Percentiles rank a stretch among this genome's conserved stretches.
phyloP scores from a whole-genome alignment of 139 green algal species.

The Closterium sp. region DNA sequence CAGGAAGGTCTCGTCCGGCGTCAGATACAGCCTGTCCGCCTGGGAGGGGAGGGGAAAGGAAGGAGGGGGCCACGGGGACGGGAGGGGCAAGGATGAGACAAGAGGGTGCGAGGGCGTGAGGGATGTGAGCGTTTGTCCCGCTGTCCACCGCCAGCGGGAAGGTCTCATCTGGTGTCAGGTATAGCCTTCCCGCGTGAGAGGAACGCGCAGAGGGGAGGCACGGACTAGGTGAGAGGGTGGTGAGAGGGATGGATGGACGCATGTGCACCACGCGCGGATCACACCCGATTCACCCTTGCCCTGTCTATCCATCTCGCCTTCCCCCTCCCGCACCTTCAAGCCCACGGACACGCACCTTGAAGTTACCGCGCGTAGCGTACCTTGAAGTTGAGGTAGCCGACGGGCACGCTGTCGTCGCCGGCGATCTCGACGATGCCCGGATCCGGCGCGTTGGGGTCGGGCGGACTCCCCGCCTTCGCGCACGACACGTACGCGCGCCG shows the following conservation, averaged over 20 bases:
- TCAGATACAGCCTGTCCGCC: constrained; percentile 2
- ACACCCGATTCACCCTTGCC: no score
- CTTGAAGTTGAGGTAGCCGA: not conserved
- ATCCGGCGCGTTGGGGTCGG: not conserved
- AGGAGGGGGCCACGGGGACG: no score
- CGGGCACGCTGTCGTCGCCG: not conserved
- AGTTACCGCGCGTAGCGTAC: not conserved
- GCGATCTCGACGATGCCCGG: not conserved
- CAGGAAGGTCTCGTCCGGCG: not conserved
- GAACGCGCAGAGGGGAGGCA: no score
- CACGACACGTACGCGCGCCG: not conserved
- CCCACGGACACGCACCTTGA: not conserved
- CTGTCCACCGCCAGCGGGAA: not conserved
- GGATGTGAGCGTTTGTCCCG: not conserved
- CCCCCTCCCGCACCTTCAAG: not conserved
- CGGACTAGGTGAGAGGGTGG: no score
- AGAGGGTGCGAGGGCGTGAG: no score
- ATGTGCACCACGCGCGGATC: no score
- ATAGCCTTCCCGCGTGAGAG: no score
- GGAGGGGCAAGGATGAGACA: no score
- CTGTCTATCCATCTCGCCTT: no score
- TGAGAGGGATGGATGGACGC: no score
- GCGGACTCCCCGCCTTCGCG: not conserved
- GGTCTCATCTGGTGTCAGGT: not conserved
- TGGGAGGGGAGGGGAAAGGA: not conserved